phyloP scores from a whole-genome alignment of 1,284 basidiomycete genomes.

The Tilletia horrida region DNA sequence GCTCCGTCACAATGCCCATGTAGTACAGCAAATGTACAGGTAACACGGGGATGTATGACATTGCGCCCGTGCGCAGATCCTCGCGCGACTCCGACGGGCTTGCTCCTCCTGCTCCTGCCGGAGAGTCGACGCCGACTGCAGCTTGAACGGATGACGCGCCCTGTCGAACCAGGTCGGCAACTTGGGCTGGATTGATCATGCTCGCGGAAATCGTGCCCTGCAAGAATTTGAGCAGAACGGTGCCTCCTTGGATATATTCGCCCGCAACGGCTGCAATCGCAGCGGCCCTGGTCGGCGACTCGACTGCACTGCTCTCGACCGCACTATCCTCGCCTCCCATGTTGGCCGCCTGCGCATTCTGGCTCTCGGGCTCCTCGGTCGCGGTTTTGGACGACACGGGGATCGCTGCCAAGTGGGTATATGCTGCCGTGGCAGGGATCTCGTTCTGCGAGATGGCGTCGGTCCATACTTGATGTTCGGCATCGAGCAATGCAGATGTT shows the following conservation, averaged over 20 bases:
- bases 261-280: constrained; percentile 3
- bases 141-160: too few species aligned
- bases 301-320: neutral
- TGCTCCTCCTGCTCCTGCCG: neutral
- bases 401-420: constrained; percentile 1
- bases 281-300: neutral
- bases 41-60: constrained; percentile 6
- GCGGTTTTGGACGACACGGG: neutral
- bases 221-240: constrained; percentile 14
- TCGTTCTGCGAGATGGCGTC: constrained; percentile 4
- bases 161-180: neutral
- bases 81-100: neutral
- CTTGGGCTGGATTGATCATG: constrained; percentile 13
- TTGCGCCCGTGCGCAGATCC: constrained; percentile 14
- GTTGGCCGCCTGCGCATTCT: neutral
- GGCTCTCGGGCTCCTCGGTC: neutral
- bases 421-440: constrained; percentile 2
- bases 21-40: constrained; percentile 13
- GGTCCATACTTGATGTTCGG: constrained; percentile 1
- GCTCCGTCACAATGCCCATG: constrained; percentile 13
- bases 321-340: neutral
- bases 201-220: constrained; percentile 15
- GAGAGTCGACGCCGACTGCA: too few species aligned
- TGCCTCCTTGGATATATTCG: constrained; percentile 15
- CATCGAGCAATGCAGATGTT: constrained; percentile 6